Evolutionary conservation across 176 grass and related monocot species (phyloP).

Genomic region (Tillandsia leiboldiana): DNA sequence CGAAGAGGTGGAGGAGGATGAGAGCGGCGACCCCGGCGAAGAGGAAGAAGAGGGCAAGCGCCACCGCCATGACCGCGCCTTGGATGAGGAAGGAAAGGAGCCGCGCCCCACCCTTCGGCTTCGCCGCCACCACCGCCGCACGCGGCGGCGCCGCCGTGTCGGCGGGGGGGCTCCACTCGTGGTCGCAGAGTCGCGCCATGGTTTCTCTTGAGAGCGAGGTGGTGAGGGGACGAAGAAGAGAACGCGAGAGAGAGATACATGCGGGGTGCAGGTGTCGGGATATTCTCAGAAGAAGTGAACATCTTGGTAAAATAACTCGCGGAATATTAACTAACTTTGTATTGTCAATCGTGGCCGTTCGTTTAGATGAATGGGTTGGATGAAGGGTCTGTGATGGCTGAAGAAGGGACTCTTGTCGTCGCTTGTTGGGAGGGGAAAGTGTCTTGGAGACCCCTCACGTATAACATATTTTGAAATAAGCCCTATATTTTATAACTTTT

Average conservation of each 20-base stretch:
- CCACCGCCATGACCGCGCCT: conserved; percentile 49
- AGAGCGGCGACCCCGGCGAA: conserved; percentile 50
- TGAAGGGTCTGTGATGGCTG: no score
- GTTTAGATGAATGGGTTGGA: no score
- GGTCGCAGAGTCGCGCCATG: background rate
- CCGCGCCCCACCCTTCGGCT: conserved; percentile 36
- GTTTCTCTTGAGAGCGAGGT: background rate
- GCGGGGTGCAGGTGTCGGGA: background rate
- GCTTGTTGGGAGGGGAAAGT: no score
- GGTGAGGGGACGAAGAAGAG: background rate
- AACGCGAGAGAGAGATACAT: background rate
- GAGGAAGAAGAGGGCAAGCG: conserved; percentile 63
- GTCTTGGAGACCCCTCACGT: no score
- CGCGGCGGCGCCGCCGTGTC: background rate
- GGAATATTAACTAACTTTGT: no score
- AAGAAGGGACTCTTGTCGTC: no score
- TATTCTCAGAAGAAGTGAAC: background rate
- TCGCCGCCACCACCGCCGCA: background rate
- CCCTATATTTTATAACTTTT: no score
- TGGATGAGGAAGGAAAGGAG: conserved; percentile 44
- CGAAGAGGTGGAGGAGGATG: conserved; percentile 52
- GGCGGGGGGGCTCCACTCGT: background rate
- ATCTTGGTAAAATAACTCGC: background rate
- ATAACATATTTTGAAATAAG: no score
- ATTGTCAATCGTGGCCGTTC: no score